These are phyloP conservation scores for Stenogyne calaminthoides DNA, from an alignment of 305 asterid genomes.

Conservation along the genomic window DNA sequence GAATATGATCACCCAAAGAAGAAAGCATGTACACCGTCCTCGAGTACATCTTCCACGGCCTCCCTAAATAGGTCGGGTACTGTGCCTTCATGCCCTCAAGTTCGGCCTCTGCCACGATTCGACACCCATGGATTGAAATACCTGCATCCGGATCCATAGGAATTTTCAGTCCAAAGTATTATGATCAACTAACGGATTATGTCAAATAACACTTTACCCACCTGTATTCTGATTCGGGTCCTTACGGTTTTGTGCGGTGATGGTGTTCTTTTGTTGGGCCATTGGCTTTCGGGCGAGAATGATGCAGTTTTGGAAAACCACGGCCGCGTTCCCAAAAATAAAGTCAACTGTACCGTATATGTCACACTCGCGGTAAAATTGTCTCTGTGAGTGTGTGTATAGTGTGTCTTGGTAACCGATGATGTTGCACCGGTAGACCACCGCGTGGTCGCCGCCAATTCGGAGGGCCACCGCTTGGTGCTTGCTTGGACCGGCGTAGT, in stretches of 20 bases:
- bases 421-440: conserved; percentile 44
- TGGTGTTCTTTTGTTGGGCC: conserved; percentile 43
- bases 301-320: conserved; percentile 44
- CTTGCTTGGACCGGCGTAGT: conserved; percentile 55
- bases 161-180: no score
- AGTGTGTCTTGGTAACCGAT: conserved; percentile 52
- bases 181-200: no score
- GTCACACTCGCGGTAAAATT: conserved; percentile 53
- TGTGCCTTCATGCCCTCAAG: conserved; percentile 32
- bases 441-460: conserved; percentile 46
- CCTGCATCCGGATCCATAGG: background rate
- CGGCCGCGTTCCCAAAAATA: conserved; percentile 58
- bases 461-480: conserved; percentile 62
- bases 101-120: conserved; percentile 42
- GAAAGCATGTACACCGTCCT: conserved; percentile 51
- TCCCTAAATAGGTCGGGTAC: conserved; percentile 45
- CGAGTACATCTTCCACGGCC: conserved; percentile 57
- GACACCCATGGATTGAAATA: conserved; percentile 49
- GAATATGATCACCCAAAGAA: conserved; percentile 36
- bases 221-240: conserved; percentile 44
- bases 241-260: conserved; percentile 53
- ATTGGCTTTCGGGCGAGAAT: conserved; percentile 45
- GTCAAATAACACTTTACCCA: no score
- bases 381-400: conserved; percentile 44
- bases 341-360: conserved; percentile 55